Base-by-base conservation (phyloP, 1,284 basidiomycete species). In the Bondarzewia mesenterica region DNA sequence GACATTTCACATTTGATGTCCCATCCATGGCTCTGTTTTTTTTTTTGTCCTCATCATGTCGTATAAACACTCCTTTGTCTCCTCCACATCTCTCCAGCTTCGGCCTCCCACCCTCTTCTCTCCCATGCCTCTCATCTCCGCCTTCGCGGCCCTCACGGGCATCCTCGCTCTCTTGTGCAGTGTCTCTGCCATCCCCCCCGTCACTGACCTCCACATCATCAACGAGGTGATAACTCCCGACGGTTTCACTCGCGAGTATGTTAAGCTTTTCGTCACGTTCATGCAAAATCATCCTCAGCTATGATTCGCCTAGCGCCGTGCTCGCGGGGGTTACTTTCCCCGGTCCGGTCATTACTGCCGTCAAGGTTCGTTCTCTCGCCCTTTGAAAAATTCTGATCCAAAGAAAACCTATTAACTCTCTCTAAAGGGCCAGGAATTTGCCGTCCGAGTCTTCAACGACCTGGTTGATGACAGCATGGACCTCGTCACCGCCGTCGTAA, bases 391-490 rank as follows among this genome's bases (percentile, higher is more conserved):
- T 29, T 6, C 4, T 15, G 23, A 26, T 16, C 10, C n/a, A 23
- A n/a, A 32, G 1, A 10, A 10, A n/a, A n/a, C 29, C 10, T 32
- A 3, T 32, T 3, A 32, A 32, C 29, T 32, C 18, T 12, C 15
- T 21, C 51, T 2, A 52, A 32, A 2, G 23, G 15, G n/a, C 14
- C 46, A 64, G 61, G 62, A 59, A 2, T 60, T 63, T 47, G 49
- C 58, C 48, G 50, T 69, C 43, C 66, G 65, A 29, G 64, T 70
- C 42, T 48, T 56, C 5, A 56, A 68, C 52, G 23, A 58, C 8
- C 49, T 70, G 41, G 61, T 52, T 0, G 62, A 68, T 48, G 50
- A 51, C 27, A 61, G 59, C 0, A 66, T 68, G 64, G 47, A 60
- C 22, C 56, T 63, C 48, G 52, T 56, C 5, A 67, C 66, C 7